Conservation (phyloP, 2,329 filamentous ascomycete species). For the Arthrobotrys pseudoclavata region DNA sequence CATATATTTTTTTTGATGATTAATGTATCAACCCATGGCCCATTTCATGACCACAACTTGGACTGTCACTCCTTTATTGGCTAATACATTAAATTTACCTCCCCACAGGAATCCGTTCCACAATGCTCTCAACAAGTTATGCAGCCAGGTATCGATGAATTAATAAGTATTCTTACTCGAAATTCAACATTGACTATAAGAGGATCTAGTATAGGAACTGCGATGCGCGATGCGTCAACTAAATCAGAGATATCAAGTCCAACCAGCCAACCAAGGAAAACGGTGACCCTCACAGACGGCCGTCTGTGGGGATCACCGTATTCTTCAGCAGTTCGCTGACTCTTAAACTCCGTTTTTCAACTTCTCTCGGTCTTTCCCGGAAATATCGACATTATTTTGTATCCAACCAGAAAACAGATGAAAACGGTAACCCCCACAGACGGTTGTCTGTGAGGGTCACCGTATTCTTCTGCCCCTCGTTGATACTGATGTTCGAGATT, state of each 20-base stretch:
- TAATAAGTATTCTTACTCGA: neutral
- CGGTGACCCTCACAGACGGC: slow-evolving; percentile 58
- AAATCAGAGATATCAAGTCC: neutral
- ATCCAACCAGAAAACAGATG: slow-evolving; percentile 57
- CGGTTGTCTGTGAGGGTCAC: slow-evolving; percentile 60
- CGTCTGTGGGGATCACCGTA: slow-evolving; percentile 60
- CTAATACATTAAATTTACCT: slow-evolving; percentile 18
- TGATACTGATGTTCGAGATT: slow-evolving; percentile 28
- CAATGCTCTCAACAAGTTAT: neutral
- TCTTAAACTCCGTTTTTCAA: neutral
- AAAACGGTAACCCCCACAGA: slow-evolving; percentile 59
- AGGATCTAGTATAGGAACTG: neutral
- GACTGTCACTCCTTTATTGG: slow-evolving; percentile 19
- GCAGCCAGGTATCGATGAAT: neutral
- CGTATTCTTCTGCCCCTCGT: slow-evolving; percentile 60
- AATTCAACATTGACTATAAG: neutral
- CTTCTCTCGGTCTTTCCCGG: neutral
- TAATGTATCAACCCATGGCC: slow-evolving; percentile 18
- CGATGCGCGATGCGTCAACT: neutral
- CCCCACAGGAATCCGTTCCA: slow-evolving; percentile 10
- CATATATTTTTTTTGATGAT: slow-evolving; percentile 12
- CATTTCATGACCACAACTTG: slow-evolving; percentile 5
- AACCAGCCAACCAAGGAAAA: slow-evolving; percentile 55
- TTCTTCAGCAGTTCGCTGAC: slow-evolving; percentile 54
- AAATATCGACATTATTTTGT: neutral